A percentile compares a stretch with the other conserved stretches of the same genome.
Evolutionary conservation across 164 flowering plant genomes (phyloP).

Genomic region (Chimonanthus praecox): DNA sequence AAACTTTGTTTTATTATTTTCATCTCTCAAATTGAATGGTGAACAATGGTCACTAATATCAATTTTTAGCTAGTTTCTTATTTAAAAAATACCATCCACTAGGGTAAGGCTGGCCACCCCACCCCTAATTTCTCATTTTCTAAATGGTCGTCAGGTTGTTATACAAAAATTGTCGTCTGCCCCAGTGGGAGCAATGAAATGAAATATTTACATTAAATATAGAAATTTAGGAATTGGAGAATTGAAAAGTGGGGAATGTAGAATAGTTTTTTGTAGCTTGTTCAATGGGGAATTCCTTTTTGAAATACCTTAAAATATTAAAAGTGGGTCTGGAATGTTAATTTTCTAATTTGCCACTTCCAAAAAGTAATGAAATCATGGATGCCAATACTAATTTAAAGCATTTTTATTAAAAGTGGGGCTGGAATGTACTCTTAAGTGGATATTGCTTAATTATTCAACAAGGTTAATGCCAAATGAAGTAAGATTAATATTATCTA

Average conservation of each 20-base stretch:
- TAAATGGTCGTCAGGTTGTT: no score
- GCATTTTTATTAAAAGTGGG: neutral
- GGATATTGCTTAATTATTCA: neutral
- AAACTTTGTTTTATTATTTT: no score
- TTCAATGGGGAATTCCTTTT: neutral
- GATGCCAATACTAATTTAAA: neutral
- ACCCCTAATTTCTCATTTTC: no score
- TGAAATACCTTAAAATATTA: conserved; percentile 1
- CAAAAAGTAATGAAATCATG: neutral
- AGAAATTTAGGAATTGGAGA: neutral
- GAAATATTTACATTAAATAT: no score
- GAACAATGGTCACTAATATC: no score
- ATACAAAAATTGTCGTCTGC: no score
- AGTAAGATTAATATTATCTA: neutral
- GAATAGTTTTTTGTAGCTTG: conserved; percentile 1
- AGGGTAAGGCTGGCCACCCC: no score
- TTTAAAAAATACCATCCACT: no score
- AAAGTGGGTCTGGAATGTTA: conserved; percentile 1
- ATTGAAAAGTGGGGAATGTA: neutral
- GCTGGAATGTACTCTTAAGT: no score
- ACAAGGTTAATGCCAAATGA: neutral
- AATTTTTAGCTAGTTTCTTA: no score
- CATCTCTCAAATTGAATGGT: no score
- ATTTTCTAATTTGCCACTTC: conserved; percentile 4
- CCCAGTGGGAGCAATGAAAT: no score